Conservation (phyloP, 2,329 filamentous ascomycete genomes). For the Sporothrix sp. region DNA sequence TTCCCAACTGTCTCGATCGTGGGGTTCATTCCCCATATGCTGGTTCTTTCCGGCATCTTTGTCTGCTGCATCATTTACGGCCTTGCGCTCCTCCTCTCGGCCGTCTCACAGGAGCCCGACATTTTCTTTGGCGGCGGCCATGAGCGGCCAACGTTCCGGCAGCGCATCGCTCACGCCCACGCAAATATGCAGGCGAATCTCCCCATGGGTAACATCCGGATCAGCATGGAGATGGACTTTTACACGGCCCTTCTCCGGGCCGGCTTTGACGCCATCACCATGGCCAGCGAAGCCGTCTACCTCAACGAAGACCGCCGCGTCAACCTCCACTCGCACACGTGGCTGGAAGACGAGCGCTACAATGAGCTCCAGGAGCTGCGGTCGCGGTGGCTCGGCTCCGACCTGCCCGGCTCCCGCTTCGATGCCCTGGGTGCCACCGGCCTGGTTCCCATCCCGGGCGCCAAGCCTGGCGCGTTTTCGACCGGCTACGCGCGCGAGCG, state of each 20-base stretch:
- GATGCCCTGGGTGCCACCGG: conserved; percentile 46
- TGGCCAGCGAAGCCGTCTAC: conserved; percentile 92
- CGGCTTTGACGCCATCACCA: conserved; percentile 80
- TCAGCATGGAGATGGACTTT: conserved; percentile 87
- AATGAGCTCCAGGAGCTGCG: conserved; percentile 60
- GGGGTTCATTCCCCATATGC: conserved; percentile 87
- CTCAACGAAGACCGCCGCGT: conserved; percentile 77
- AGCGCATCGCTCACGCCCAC: conserved; percentile 63
- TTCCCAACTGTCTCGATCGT: conserved; percentile 94
- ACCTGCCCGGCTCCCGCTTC: conserved; percentile 37
- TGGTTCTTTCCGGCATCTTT: conserved; percentile 70
- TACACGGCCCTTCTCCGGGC: conserved; percentile 82
- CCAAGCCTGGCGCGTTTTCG: conserved; percentile 27
- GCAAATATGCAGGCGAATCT: conserved; percentile 88
- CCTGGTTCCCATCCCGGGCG: conserved; percentile 43
- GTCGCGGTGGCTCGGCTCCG: conserved; percentile 40
- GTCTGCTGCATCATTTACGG: conserved; percentile 69
- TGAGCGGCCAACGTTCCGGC: conserved; percentile 33
- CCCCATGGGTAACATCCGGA: conserved; percentile 67
- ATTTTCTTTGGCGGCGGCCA: not conserved
- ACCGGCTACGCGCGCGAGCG: conserved; percentile 62
- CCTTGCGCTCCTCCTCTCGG: conserved; percentile 66
- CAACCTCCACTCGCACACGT: conserved; percentile 66
- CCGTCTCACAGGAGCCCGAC: conserved; percentile 32
- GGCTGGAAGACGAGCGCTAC: conserved; percentile 82